Evolutionary conservation across 176 grass and related monocot species (phyloP).

Genomic region (Carex myosuroides): DNA sequence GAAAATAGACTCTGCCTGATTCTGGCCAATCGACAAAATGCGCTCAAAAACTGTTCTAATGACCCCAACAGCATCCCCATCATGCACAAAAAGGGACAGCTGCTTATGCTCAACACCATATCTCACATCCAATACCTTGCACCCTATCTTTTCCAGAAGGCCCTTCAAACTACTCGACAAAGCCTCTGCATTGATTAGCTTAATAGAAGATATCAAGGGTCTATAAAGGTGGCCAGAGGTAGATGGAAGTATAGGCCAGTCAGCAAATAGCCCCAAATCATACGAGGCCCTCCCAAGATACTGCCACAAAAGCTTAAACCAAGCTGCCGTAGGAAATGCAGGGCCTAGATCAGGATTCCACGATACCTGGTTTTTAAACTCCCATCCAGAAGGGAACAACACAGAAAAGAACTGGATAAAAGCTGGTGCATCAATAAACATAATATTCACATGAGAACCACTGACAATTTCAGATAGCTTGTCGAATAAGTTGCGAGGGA

Average conservation of each 20-base stretch:
- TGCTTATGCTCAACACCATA: conserved; percentile 50
- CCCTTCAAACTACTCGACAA: conserved; percentile 57
- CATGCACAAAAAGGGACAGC: conserved; percentile 63
- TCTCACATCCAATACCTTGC: conserved; percentile 65
- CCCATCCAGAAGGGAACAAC: conserved; percentile 82
- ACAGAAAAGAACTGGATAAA: conserved; percentile 72
- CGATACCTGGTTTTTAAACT: conserved; percentile 54
- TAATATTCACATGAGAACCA: conserved; percentile 50
- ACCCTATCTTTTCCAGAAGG: conserved; percentile 71
- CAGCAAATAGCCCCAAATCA: conserved; percentile 64
- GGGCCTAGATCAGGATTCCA: conserved; percentile 56
- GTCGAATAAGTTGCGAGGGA: conserved; percentile 44
- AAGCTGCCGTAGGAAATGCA: conserved; percentile 48
- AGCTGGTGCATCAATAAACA: conserved; percentile 47
- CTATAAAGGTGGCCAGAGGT: conserved; percentile 74
- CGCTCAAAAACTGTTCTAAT: conserved; percentile 71
- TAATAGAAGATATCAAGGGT: conserved; percentile 42
- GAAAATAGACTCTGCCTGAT: conserved; percentile 44
- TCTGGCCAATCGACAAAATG: conserved; percentile 42
- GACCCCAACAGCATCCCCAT: conserved; percentile 61
- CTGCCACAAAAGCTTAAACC: conserved; percentile 94
- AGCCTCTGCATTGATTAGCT: conserved; percentile 63
- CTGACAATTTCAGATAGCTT: conserved; percentile 63
- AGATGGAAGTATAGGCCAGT: conserved; percentile 95
- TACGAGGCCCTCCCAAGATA: conserved; percentile 58